Base-by-base conservation (phyloP, 805 yeast genomes). In the Priceomyces medius region DNA sequence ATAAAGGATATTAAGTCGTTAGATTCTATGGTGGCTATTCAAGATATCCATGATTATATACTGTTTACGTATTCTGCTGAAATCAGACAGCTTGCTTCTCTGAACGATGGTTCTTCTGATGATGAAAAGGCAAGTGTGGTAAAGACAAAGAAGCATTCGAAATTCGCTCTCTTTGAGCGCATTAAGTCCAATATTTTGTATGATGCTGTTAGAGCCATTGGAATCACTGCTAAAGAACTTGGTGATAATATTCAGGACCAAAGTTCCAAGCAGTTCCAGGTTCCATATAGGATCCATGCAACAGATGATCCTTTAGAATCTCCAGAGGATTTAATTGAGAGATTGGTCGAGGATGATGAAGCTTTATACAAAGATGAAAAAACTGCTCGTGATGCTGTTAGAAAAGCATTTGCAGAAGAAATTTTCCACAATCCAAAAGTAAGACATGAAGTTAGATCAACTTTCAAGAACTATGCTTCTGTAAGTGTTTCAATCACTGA, bases 31-130 rank as follows among this genome's bases (percentile, higher is more conserved):
- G 84, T 85, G 3, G 95, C 88, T 45, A 74, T 84, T 41, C 97
- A 91, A 62, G 99, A 93, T 66, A 68, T 88, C 26, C 80, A 83
- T 53, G 96, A 90, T 47, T 90, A 84, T 59, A 59, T 93, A 41
- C 83, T 81, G 51, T 93, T 90, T 66, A 71, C 75, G 1, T 84
- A 81, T 53, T 76, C 87, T n/a, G 62, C 71, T 2, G 76, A 79
- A 47, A 61, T 84, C 35, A 77, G 79, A 45, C 81, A 80, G 39
- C 64, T 53, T 31, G 42, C 76, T 16, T 50, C 42, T 44, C 38
- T 23, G 10, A 39, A 41, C 2, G 31, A 6, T 43, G 50, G 46
- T n/a, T 43, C 47, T 16, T 59, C 63, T 23, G 68, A 69, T 42
- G 59, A 72, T 27, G 68, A 66, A 42, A 70, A 63, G 27, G 46